Evolutionary conservation across 1,284 basidiomycete genomes (phyloP), one percentile per base, ranked within the genome.

Genomic region (Schizophyllum commune): DNA sequence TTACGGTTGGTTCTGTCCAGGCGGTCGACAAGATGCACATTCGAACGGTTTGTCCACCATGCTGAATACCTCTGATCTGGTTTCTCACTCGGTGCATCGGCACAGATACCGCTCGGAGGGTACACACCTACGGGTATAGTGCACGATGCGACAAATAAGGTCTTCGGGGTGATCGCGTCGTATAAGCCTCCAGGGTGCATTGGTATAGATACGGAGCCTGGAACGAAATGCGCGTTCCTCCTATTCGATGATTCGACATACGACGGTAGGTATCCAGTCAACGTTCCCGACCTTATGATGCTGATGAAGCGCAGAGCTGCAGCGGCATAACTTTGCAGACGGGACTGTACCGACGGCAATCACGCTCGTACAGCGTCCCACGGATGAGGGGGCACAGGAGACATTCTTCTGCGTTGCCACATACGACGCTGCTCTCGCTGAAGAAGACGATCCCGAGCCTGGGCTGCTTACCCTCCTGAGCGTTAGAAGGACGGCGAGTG

Each of bases 11-110:
- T 9, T 77, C 76, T 17, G 77, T 93, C 15, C 76, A 77, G n/a
- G 83, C 87, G 61, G 75, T 93, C 9, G 87, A 91, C 68, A 92
- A 91, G 74, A 80, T 94, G 70, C 90, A 94, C 65, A 86, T 95
- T 51, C 84, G 87, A 63, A 83, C 91, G 33, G 89, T 93, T 69
- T 63, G 82, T 57, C 15, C 32, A 19, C 5, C 32, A 15, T 52
- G 13, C 32, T 22, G 15, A 11, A 55, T 54, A 2, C 7, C 52
- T 20, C 59, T 47, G 52, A 27, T 32, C 59, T 58, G 39, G 56
- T 22, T 59, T 56, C 11, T 47, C 20, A 53, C 53, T 56, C 2
- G 7, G 11, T 55, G 27, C 27, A 5, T 56, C 2, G 19, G 21
- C 9, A 15, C 67, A 93, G 91, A 75, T 89, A 27, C 78, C 83